phyloP scores from a whole-genome alignment of 441 rosid species.

The Bocquillonia castaneifolia region DNA sequence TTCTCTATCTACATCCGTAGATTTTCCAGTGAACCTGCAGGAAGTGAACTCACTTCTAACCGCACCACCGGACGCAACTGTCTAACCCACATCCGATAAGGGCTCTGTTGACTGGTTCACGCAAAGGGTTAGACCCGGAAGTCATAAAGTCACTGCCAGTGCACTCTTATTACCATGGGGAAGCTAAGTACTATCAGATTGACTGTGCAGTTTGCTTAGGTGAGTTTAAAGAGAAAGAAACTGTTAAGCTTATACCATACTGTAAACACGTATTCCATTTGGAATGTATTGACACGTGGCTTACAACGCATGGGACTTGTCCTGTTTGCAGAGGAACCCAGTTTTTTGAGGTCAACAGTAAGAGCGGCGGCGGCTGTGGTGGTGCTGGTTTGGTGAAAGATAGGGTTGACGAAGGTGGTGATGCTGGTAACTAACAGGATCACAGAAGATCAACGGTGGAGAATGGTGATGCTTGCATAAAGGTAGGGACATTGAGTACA shows the following conservation, averaged over 20 bases:
- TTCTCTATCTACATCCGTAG: constrained; percentile 49
- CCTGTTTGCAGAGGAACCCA: constrained; percentile 66
- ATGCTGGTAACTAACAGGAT: background rate
- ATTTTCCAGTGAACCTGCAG: constrained; percentile 19
- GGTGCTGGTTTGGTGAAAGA: background rate
- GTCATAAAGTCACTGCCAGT: constrained; percentile 59
- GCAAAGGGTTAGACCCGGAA: constrained; percentile 44
- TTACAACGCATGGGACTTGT: constrained; percentile 66
- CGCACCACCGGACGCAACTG: constrained; percentile 12
- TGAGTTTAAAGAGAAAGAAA: constrained; percentile 65
- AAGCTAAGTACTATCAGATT: constrained; percentile 31
- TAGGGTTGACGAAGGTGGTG: background rate
- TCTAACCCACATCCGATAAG: background rate
- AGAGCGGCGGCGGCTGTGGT: background rate
- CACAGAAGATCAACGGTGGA: constrained; percentile 20
- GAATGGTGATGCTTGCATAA: constrained; percentile 17
- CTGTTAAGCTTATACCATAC: constrained; percentile 62
- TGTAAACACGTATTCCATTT: constrained; percentile 72
- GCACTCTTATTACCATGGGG: constrained; percentile 40
- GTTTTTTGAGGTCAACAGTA: constrained; percentile 23
- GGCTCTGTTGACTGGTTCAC: background rate
- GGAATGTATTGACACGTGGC: constrained; percentile 86
- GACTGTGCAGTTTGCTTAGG: constrained; percentile 83
- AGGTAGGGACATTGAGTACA: constrained; percentile 13
- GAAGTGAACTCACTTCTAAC: constrained; percentile 1